Evolutionary conservation across 2,329 filamentous ascomycete species (phyloP), one percentile per base, ranked within the genome.

Genomic region (Cytospora leucostoma): DNA sequence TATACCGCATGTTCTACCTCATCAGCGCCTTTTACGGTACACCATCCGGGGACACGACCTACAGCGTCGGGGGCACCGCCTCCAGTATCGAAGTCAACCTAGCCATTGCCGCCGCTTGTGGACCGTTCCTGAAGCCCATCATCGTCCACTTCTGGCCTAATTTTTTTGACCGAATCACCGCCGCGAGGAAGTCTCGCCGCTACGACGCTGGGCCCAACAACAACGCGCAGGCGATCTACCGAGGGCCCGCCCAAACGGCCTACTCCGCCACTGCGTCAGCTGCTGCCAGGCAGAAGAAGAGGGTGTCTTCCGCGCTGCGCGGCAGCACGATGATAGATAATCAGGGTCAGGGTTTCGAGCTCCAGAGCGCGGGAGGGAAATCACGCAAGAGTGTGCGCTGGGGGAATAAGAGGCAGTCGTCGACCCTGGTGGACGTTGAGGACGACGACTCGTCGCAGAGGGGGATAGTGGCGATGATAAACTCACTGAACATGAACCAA

Each of bases 71-170:
- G 12, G 70, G 70, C 19, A 69, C 68, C 2, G 69, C 69, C 53
- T 69, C 69, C 5, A 67, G 67, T 34, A 69, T 71, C 34, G 70
- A 72, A 59, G 70, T 66, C 3, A 72, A 71, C 53, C 13, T 72
- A n/a, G 70, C 70, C 6, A 71, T 72, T 40, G 70, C 71, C 38
- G 68, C 69, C 12, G 70, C 69, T 4, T 71, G 75, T 72, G 17
- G 64, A 35, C 19, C 59, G 1, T 61, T 61, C 40, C 38, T 61
- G 15, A 61, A 19, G 34, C 38, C 44, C 17, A 2, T 52, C 8
- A 13, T 19, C 27, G 4, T 55, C 33, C 37, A 32, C n/a, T 37
- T 49, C 51, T 61, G 55, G 19, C 59, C 59, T 1, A 21, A 38
- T 17, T 61, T 61, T 32, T 61, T 61, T 4, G 59, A 38, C 0